Evolutionary conservation across 1,284 basidiomycete genomes (phyloP), one percentile per base, ranked within the genome.

Genomic region (Naganishia liquefaciens): DNA sequence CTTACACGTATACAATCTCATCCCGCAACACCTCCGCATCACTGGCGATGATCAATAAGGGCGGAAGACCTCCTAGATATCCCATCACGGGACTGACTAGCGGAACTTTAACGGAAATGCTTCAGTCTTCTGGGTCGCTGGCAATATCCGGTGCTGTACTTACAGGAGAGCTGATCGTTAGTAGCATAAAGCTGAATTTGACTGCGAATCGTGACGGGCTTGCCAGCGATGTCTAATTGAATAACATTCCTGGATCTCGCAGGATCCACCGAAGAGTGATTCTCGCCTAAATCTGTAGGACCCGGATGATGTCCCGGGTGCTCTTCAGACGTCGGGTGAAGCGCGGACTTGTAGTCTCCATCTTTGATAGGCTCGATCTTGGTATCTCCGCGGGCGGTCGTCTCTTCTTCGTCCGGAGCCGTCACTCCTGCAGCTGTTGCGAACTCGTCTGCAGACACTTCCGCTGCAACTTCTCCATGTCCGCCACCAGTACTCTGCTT

Each of bases 1-100:
- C 89, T 72, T 70, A 92, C 89, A 84, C 80, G 73, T 91, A 98
- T 43, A 97, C 85, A 53, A 93, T 88, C 77, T 98, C 94, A 73
- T 99, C 95, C 54, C 92, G 82, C 47, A 98, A 79, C 0, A 97
- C 93, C 78, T 99, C 95, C 70, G 88, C 88, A 70, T 98, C 89
- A 42, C 95, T 89, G 1, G 86, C 89, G 69, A 95, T 87, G 69
- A 99, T 81, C 54, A 92, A 81, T 54, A 98, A 75, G 2, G 95
- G 94, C 1, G 92, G 92, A 0, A 99, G 79, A 0, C 94, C 94
- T 9, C 95, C 95, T 9, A 98, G 83, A 73, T 93, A 94, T 0
- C 89, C 87, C 72, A 90, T 71, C 37, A 83, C 86, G 0, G 93
- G 89, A 66, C 54, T 60, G 13, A 60, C 57, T 13, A 60, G 37